Evolutionary conservation across 2,329 filamentous ascomycete species (phyloP), one percentile per base, ranked within the genome.

Genomic region (Tolypocladium ovalisporum): DNA sequence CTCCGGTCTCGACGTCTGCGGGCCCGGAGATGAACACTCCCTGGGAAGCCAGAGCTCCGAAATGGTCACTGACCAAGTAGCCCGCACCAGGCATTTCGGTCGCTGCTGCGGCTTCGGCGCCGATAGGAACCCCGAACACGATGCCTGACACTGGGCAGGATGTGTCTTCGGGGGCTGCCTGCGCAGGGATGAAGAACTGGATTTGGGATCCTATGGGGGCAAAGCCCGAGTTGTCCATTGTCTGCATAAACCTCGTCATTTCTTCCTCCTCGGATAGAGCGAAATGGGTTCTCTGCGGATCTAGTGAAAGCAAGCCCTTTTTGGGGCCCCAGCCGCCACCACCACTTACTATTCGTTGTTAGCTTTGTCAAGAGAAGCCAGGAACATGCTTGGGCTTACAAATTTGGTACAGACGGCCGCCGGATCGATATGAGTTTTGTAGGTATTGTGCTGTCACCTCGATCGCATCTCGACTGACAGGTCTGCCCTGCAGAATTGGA

Each of bases 281-380:
- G 22, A 74, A 73, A 63, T 82, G 81, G 24, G 69, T 76, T 19
- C 75, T 79, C 62, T 89, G 80, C 4, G 90, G 88, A 65, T 94
- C 89, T 4, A 95, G 77, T 7, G 89, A 90, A 3, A 95, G 74
- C 0, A 95, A 74, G 0, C 90, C 90, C 64, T 87, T 84, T 68
- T 93, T 94, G 57, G 81, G 76, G 19, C 90, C 90, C 90, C 90
- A 95, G 24, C 90, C 90, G 47, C 90, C 90, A 52, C 90, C 90
- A 5, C 90, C 90, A 65, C 88, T 91, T 61, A 92, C 82, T 79
- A 49, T 40, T 40, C 9, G 4, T 27, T 39, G 53, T 70, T 58
- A 71, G 63, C 52, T 39, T 19, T n/a, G 40, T 9, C 37, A 6
- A 22, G 4, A 15, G 24, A 15, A 8, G 19, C 40, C 22, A 9